Conservation (phyloP, 2,329 filamentous ascomycete species). For the Pseudogymnoascus sp. region DNA sequence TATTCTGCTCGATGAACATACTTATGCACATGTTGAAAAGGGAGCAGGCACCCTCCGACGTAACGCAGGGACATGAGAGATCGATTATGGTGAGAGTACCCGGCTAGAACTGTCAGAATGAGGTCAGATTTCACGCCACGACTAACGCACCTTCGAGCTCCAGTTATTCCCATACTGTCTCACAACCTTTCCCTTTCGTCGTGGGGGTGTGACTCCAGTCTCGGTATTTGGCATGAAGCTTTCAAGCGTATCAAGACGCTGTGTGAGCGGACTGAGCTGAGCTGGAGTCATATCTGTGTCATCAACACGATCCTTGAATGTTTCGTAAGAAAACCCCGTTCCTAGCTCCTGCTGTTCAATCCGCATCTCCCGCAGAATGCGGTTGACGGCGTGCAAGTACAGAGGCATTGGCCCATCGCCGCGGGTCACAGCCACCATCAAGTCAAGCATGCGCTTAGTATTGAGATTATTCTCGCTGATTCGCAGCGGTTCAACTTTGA, state of each 20-base stretch:
- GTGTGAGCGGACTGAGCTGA: constrained; percentile 47
- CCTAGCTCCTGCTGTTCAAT: constrained; percentile 28
- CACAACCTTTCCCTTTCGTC: neutral
- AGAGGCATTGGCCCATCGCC: constrained; percentile 35
- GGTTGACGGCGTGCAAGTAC: constrained; percentile 41
- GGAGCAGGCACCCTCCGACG: constrained; percentile 55
- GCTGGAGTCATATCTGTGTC: constrained; percentile 34
- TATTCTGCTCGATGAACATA: constrained; percentile 51
- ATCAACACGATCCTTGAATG: constrained; percentile 33
- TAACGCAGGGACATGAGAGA: constrained; percentile 63
- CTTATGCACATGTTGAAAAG: constrained; percentile 65
- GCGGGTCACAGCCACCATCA: constrained; percentile 47
- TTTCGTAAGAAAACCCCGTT: constrained; percentile 36
- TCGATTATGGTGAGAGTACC: constrained; percentile 59
- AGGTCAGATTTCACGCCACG: neutral
- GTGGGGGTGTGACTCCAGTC: neutral
- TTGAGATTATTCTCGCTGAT: constrained; percentile 41
- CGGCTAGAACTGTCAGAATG: constrained; percentile 23
- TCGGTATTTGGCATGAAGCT: constrained; percentile 45
- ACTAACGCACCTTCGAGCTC: constrained; percentile 17
- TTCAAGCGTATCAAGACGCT: constrained; percentile 54
- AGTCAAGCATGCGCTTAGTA: constrained; percentile 42
- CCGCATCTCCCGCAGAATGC: constrained; percentile 44
- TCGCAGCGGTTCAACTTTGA: constrained; percentile 37
- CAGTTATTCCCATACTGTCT: constrained; percentile 19